These are phyloP conservation scores for Calendula officinalis DNA, from an alignment of 129 eudicot genomes.

Conservation along the genomic window DNA sequence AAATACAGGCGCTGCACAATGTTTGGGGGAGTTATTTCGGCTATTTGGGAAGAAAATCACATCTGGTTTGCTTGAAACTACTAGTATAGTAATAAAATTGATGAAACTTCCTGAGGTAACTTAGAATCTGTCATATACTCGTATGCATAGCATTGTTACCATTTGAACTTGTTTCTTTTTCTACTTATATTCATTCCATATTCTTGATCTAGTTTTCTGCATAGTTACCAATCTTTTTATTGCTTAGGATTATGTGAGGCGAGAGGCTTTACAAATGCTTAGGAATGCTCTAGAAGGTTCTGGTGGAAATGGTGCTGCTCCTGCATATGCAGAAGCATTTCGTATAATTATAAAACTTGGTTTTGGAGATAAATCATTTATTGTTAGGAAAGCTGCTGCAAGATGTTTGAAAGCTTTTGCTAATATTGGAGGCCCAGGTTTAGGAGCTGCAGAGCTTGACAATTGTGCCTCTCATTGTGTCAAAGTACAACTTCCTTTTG, in stretches of 20 bases:
- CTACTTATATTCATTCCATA: not conserved
- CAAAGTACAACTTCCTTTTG: conserved; percentile 47
- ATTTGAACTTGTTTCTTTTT: conserved; percentile 6
- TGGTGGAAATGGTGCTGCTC: conserved; percentile 66
- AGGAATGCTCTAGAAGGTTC: conserved; percentile 90
- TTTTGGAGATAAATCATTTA: conserved; percentile 79
- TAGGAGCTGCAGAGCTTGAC: conserved; percentile 85
- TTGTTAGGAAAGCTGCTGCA: conserved; percentile 96
- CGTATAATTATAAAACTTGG: conserved; percentile 67
- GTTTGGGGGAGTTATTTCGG: conserved; percentile 87
- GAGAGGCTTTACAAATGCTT: conserved; percentile 94
- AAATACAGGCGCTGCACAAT: conserved; percentile 82
- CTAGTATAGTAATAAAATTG: conserved; percentile 69
- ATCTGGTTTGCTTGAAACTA: conserved; percentile 90
- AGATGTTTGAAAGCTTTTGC: conserved; percentile 93
- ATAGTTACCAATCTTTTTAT: conserved; percentile 8
- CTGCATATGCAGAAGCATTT: conserved; percentile 83
- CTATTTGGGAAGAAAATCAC: conserved; percentile 82
- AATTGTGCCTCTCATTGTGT: conserved; percentile 67
- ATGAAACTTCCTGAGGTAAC: conserved; percentile 85
- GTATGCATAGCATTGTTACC: conserved; percentile 8
- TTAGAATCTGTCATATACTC: too few relatives aligned
- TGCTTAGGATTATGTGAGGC: conserved; percentile 84
- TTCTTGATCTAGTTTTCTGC: not conserved
- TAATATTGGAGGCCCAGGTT: conserved; percentile 88